A percentile compares a stretch with the other conserved stretches of the same genome.
Evolutionary conservation across 192 early-diverging fungal species (phyloP).

Genomic region (Backusella parvicylindrica): DNA sequence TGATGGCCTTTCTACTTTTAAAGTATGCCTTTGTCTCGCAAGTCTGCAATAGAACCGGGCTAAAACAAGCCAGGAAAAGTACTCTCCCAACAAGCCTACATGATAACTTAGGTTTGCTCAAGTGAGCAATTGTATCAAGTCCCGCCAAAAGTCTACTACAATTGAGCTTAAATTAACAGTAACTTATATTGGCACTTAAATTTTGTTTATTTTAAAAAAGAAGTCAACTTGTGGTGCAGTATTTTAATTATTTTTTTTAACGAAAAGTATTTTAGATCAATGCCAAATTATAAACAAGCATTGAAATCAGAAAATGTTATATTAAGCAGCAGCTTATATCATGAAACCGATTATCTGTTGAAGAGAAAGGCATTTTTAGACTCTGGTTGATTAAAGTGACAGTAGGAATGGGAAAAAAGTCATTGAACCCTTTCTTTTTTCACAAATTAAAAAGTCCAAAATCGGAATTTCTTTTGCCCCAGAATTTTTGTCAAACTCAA

Average conservation of each 20-base stretch:
- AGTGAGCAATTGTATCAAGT: neutral
- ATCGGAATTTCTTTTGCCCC: neutral
- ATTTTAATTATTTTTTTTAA: neutral
- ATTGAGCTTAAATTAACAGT: neutral
- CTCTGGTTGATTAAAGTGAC: neutral
- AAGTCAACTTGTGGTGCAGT: neutral
- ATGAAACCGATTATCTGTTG: too few relatives aligned
- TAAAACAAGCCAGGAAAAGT: slow-evolving; percentile 23
- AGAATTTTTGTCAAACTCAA: neutral
- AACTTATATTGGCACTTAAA: neutral
- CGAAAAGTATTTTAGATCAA: neutral
- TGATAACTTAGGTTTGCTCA: neutral
- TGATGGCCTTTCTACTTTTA: slow-evolving; percentile 20
- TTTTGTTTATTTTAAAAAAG: neutral
- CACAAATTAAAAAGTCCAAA: neutral
- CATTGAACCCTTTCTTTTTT: neutral
- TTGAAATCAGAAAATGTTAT: neutral
- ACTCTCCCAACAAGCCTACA: slow-evolving; percentile 23
- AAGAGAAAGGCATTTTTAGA: neutral
- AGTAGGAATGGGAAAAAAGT: neutral
- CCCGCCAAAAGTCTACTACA: slow-evolving; percentile 1
- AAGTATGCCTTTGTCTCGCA: slow-evolving; percentile 7
- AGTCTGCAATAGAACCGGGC: slow-evolving; percentile 15
- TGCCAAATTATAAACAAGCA: neutral
- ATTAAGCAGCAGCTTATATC: neutral